Conservation (phyloP, 805 yeast species). For the Saturnispora sanitii region DNA sequence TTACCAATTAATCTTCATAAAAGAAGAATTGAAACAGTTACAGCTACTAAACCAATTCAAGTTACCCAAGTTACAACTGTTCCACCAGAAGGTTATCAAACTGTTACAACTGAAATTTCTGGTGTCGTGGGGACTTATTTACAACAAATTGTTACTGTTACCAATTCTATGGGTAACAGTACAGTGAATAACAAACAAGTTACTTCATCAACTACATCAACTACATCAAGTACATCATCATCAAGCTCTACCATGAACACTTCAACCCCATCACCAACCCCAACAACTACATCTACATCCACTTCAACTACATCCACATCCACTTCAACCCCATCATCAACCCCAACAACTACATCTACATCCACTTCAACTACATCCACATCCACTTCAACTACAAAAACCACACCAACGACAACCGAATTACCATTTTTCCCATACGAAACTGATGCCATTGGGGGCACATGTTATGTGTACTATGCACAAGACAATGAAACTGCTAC, state of each 20-base stretch:
- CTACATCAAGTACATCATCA: slow-evolving; percentile 13
- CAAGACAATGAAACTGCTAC: slow-evolving; percentile 21
- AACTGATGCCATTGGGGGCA: slow-evolving; percentile 25
- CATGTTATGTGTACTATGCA: slow-evolving; percentile 29
- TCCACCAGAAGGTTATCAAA: slow-evolving; percentile 13
- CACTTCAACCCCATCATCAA: slow-evolving; percentile 29
- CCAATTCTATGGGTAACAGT: slow-evolving; percentile 7
- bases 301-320: slow-evolving; percentile 30
- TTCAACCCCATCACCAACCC: neutral
- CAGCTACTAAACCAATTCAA: slow-evolving; percentile 21
- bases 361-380: slow-evolving; percentile 17
- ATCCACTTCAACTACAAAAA: slow-evolving; percentile 9
- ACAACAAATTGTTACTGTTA: slow-evolving; percentile 22
- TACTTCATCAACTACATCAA: slow-evolving; percentile 10
- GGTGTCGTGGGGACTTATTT: slow-evolving; percentile 16
- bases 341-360: slow-evolving; percentile 30
- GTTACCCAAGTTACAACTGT: slow-evolving; percentile 15
- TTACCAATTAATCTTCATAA: slow-evolving; percentile 13
- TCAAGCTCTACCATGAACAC: slow-evolving; percentile 8
- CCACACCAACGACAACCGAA: slow-evolving; percentile 12
- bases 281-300: slow-evolving; percentile 23
- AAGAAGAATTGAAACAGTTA: slow-evolving; percentile 22
- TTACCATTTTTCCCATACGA: slow-evolving; percentile 21
- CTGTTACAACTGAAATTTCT: slow-evolving; percentile 15
- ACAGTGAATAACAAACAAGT: slow-evolving; percentile 1